Conservation (phyloP, 2,329 filamentous ascomycete genomes). For the Ascochyta koolunga region DNA sequence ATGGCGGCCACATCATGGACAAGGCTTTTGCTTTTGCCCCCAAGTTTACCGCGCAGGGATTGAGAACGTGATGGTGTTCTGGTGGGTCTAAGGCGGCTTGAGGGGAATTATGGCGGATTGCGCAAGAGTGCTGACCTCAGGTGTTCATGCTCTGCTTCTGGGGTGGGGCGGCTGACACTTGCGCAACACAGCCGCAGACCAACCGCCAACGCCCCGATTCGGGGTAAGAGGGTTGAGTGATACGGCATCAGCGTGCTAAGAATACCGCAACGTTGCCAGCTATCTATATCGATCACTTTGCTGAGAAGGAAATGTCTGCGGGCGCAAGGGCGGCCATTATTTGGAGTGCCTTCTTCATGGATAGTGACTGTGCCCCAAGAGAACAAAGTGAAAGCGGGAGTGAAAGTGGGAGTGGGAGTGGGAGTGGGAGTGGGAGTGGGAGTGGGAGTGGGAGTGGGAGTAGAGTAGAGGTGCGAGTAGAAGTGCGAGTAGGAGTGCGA, state of each 20-base stretch:
- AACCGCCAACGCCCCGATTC: conserved; percentile 28
- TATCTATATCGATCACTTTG: conserved; percentile 17
- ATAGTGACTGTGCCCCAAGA: too few relatives aligned
- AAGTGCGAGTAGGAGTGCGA: too few relatives aligned
- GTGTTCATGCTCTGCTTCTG: conserved; percentile 31
- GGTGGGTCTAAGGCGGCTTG: neutral
- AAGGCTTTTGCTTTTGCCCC: conserved; percentile 2
- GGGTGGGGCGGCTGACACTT: conserved; percentile 35
- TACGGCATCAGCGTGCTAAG: conserved; percentile 47
- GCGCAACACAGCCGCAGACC: conserved; percentile 44
- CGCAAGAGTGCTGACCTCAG: conserved; percentile 15
- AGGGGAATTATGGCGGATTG: conserved; percentile 23
- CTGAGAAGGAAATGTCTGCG: conserved; percentile 18
- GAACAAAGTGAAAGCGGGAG: too few relatives aligned
- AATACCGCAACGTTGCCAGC: conserved; percentile 29
- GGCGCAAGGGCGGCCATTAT: conserved; percentile 17
- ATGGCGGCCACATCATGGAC: conserved; percentile 16
- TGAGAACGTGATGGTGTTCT: conserved; percentile 2
- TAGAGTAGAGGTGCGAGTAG: too few relatives aligned
- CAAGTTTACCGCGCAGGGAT: conserved; percentile 9
- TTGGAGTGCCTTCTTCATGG: neutral
- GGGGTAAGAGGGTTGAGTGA: conserved; percentile 32
- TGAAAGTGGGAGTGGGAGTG: too few relatives aligned
- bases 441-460: too few relatives aligned
- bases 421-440: too few relatives aligned